These are phyloP conservation scores for Pogostemon cablin DNA, from an alignment of 257 asterid species.

Conservation along the genomic window DNA sequence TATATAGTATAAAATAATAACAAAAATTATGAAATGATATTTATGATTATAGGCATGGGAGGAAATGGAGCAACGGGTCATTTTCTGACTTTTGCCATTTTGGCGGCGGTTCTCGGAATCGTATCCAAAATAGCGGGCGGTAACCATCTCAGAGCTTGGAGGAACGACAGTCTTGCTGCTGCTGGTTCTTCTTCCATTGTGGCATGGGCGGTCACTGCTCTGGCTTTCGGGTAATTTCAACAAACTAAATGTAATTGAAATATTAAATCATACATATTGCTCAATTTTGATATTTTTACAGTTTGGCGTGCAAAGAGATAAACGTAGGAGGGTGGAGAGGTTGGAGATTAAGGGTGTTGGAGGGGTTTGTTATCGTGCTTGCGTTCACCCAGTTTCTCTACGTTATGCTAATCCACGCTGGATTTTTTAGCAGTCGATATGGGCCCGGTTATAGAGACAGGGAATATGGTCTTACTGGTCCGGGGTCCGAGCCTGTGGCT, in stretches of 20 bases:
- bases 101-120: constrained; percentile 74
- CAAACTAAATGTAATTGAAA: neutral
- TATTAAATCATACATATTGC: no score
- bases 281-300: constrained; percentile 9
- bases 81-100: constrained; percentile 61
- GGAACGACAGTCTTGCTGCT: constrained; percentile 82
- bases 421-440: constrained; percentile 63
- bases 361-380: constrained; percentile 69
- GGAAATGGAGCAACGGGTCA: constrained; percentile 84
- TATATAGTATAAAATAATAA: neutral
- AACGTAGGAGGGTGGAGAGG: constrained; percentile 81
- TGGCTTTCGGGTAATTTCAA: constrained; percentile 65
- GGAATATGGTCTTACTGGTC: constrained; percentile 47
- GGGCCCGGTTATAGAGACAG: constrained; percentile 73
- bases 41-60: constrained; percentile 58
- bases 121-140: constrained; percentile 76
- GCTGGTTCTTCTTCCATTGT: constrained; percentile 71
- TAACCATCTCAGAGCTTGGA: constrained; percentile 71
- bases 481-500: constrained; percentile 37
- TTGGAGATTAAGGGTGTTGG: constrained; percentile 85
- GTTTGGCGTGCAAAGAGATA: constrained; percentile 89
- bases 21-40: neutral
- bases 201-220: constrained; percentile 83
- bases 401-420: constrained; percentile 72
- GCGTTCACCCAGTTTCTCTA: constrained; percentile 66